Conservation (phyloP, 2,329 filamentous ascomycete species). For the Aureobasidium zeae region DNA sequence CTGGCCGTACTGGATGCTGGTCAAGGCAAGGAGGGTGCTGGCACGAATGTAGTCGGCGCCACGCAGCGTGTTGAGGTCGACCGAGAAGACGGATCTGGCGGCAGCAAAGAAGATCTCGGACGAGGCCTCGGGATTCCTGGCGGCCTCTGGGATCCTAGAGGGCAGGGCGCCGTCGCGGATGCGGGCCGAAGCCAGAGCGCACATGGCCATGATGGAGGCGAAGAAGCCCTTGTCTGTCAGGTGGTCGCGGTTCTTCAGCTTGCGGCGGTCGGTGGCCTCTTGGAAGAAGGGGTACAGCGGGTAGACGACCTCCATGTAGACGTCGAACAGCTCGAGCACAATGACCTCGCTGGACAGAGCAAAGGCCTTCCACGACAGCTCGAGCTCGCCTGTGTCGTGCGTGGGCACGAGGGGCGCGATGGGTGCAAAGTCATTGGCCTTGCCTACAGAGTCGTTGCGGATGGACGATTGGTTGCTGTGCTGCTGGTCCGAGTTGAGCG, state of each 20-base stretch:
- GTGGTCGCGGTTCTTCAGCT: conserved; percentile 37
- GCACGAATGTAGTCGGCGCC: conserved; percentile 37
- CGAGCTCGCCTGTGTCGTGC: conserved; percentile 20
- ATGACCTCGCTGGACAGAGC: conserved; percentile 31
- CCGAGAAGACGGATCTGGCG: conserved; percentile 33
- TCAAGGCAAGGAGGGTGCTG: conserved; percentile 42
- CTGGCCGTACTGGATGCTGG: conserved; percentile 44
- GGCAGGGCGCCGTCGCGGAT: conserved; percentile 43
- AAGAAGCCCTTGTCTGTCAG: conserved; percentile 34
- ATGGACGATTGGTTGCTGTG: background rate
- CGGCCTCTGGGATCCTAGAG: conserved; percentile 28
- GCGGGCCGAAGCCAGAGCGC: conserved; percentile 41
- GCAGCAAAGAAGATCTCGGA: conserved; percentile 39
- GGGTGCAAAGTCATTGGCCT: conserved; percentile 10
- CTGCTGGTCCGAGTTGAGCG: background rate
- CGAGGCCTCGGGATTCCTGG: conserved; percentile 26
- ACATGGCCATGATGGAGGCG: conserved; percentile 44
- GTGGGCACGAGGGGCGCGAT: background rate
- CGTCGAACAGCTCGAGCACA: conserved; percentile 37
- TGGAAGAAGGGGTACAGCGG: conserved; percentile 46
- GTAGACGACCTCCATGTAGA: conserved; percentile 47
- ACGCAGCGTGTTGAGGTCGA: conserved; percentile 28
- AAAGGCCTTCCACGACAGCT: conserved; percentile 34
- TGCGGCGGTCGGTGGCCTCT: conserved; percentile 34
- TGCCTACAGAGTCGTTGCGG: conserved; percentile 5